Conservation (phyloP, 1,139 yeast genomes). For the Pichia sp. region DNA sequence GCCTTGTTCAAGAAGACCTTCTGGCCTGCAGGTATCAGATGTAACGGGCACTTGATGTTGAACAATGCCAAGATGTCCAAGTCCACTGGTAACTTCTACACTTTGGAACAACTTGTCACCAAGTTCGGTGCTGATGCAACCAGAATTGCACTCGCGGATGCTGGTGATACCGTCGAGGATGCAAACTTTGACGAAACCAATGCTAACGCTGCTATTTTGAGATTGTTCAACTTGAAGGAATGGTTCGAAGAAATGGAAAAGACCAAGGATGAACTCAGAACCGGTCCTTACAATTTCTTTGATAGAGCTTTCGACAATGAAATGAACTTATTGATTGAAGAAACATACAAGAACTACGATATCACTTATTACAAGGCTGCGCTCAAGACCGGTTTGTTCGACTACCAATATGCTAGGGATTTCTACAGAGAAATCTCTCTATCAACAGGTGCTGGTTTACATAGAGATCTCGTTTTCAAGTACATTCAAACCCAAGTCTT, state of each 20-base stretch:
- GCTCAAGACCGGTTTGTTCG: slow-evolving; percentile 84
- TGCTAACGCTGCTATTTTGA: slow-evolving; percentile 95
- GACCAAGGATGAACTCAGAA: slow-evolving; percentile 50
- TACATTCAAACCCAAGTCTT: slow-evolving; percentile 84
- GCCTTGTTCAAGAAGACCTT: slow-evolving; percentile 83
- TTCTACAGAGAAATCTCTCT: slow-evolving; percentile 75
- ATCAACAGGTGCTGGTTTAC: slow-evolving; percentile 56
- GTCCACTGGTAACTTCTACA: slow-evolving; percentile 95
- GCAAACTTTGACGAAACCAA: slow-evolving; percentile 96
- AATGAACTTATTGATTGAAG: slow-evolving; percentile 75
- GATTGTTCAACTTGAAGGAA: slow-evolving; percentile 86
- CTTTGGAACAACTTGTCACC: slow-evolving; percentile 72
- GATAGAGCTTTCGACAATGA: slow-evolving; percentile 91
- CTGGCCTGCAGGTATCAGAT: slow-evolving; percentile 95
- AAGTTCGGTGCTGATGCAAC: slow-evolving; percentile 98
- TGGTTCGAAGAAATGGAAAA: slow-evolving; percentile 80
- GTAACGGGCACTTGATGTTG: slow-evolving; percentile 90
- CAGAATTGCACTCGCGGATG: slow-evolving; percentile 96
- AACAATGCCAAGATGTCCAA: slow-evolving; percentile 98
- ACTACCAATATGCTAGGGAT: slow-evolving; percentile 92
- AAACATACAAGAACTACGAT: slow-evolving; percentile 62
- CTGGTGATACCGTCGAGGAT: slow-evolving; percentile 96
- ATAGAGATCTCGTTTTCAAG: slow-evolving; percentile 68
- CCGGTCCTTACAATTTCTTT: slow-evolving; percentile 68
- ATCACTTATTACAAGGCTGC: slow-evolving; percentile 82